Evolutionary conservation across 2,329 filamentous ascomycete species (phyloP).

Genomic region (Aureobasidium sp.): DNA sequence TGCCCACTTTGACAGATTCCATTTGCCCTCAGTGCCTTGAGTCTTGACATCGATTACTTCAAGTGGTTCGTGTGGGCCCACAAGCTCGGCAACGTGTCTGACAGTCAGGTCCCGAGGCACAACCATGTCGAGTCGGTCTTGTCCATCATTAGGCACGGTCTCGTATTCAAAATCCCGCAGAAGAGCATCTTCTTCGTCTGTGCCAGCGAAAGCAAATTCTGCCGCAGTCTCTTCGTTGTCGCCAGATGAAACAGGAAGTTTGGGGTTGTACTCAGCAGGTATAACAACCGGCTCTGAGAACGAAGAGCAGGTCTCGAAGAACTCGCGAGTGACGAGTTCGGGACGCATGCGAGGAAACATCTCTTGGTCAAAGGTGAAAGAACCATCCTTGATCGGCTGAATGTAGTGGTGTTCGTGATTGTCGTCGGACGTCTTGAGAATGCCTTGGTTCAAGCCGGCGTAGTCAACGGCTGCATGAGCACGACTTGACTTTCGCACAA

Average conservation of each 20-base stretch:
- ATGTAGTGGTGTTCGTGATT: slow-evolving; percentile 62
- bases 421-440: slow-evolving; percentile 58
- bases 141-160: slow-evolving; percentile 50
- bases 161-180: slow-evolving; percentile 42
- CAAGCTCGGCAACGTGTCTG: slow-evolving; percentile 55
- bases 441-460: slow-evolving; percentile 59
- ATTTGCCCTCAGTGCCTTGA: slow-evolving; percentile 59
- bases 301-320: slow-evolving; percentile 55
- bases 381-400: slow-evolving; percentile 58
- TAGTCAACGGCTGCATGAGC: slow-evolving; percentile 62
- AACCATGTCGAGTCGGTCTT: slow-evolving; percentile 62
- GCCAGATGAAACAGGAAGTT: slow-evolving; percentile 21
- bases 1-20: slow-evolving; percentile 60
- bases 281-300: slow-evolving; percentile 63
- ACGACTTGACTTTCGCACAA: slow-evolving; percentile 58
- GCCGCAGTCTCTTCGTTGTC: slow-evolving; percentile 14
- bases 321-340: slow-evolving; percentile 56
- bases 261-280: slow-evolving; percentile 54
- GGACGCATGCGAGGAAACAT: slow-evolving; percentile 58
- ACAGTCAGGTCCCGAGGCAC: slow-evolving; percentile 59
- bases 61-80: slow-evolving; percentile 55
- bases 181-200: slow-evolving; percentile 19
- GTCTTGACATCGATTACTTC: slow-evolving; percentile 66
- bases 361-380: slow-evolving; percentile 54
- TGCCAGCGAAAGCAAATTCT: slow-evolving; percentile 22